Percentiles rank a stretch among this genome's conserved stretches.
phyloP scores from a whole-genome alignment of 1,284 basidiomycete species.

The Hemileia vastatrix region DNA sequence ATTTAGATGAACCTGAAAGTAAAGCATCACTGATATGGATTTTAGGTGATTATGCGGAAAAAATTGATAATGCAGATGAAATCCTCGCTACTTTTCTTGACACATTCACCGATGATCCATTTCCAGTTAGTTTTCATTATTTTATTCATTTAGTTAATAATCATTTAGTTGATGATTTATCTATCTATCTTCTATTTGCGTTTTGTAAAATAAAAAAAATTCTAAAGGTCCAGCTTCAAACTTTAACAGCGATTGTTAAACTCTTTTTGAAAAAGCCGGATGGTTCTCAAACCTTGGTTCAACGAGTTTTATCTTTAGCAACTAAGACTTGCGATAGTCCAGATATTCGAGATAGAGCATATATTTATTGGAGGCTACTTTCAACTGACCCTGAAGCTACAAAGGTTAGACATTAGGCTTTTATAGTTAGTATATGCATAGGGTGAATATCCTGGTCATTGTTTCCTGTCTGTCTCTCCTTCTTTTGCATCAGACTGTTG shows the following conservation, averaged over 20 bases:
- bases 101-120: slow-evolving; percentile 81
- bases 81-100: slow-evolving; percentile 84
- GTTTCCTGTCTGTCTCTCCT: too few relatives aligned
- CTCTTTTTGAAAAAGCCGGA: slow-evolving; percentile 92
- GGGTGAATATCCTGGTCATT: too few relatives aligned
- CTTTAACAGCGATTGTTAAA: slow-evolving; percentile 91
- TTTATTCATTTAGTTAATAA: background rate
- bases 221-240: slow-evolving; percentile 77
- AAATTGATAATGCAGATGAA: slow-evolving; percentile 92
- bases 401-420: slow-evolving; percentile 50
- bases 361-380: slow-evolving; percentile 98
- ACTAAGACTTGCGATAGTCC: slow-evolving; percentile 97
- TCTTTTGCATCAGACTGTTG: slow-evolving; percentile 61
- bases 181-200: background rate
- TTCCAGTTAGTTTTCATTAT: slow-evolving; percentile 55
- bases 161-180: background rate
- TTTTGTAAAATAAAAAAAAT: background rate
- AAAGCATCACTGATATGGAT: slow-evolving; percentile 98
- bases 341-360: slow-evolving; percentile 89
- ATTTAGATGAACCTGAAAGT: slow-evolving; percentile 87
- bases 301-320: slow-evolving; percentile 90
- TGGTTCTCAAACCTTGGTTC: slow-evolving; percentile 77
- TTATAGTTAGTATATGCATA: too few relatives aligned
- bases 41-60: slow-evolving; percentile 89
- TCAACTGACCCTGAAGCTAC: slow-evolving; percentile 86